Base-by-base conservation (phyloP, 1,284 basidiomycete genomes). In the Sporisorium reilianum region DNA sequence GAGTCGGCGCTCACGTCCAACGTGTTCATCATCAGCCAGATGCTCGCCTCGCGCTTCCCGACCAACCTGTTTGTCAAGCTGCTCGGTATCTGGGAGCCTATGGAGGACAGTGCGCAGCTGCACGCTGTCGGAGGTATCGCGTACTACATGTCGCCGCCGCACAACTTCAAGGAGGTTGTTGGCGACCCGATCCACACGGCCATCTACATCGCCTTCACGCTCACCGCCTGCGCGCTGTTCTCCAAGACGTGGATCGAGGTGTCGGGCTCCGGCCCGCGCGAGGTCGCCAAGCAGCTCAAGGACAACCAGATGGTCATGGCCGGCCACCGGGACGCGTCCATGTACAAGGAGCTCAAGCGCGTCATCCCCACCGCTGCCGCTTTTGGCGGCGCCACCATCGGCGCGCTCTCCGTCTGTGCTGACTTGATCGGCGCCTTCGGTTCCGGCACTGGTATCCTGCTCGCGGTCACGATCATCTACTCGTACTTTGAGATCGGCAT, bases 221-320 rank as follows among this genome's bases (percentile, higher is more conserved):
- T 96, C 67, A 91, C 92, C 34, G 94, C 94, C 14, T 99, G 96
- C 84, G 96, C 96, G 14, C 88, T 98, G 79, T 98, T 99, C 89
- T 95, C 93, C 85, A 98, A 98, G 89, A 97, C 96, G 5, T 99
- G 96, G 96, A 98, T 99, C 81, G 96, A 98, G 84, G 94, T 98
- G 40, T 97, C 94, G 2, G 96, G 96, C 36, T 93, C 91, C 61
- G 95, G 96, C 18, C 96, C 96, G 18, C 88, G 96, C 56, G 96
- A 99, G 80, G 91, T 99, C 58, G 96, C 96, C 61, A 97, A 96
- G 87, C 95, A 99, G 86, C 90, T 99, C 84, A 98, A 98, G 88
- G 96, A 99, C 81, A 95, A 97, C 86, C 92, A 93, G 81, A 95
- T 98, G 93, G 96, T 98, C 62, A 96, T 98, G 90, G 95, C 95